Base-by-base conservation (phyloP, 805 yeast species). In the Yamadazyma akitaensis region DNA sequence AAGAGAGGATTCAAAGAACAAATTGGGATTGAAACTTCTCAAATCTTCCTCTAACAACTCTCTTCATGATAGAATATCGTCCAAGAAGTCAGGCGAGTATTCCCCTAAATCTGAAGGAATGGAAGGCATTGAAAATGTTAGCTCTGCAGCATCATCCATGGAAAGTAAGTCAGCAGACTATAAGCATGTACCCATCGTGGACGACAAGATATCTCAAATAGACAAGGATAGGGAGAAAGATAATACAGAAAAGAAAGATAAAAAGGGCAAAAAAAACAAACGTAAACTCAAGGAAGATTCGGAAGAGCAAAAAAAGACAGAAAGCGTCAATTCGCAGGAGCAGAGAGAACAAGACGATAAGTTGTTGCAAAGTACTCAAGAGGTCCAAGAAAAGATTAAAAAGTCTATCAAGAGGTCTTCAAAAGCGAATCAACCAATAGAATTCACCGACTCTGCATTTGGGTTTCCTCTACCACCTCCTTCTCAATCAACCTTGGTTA, bases 391-490 rank as follows among this genome's bases (percentile, higher is more conserved):
- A 49, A 68, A 70, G 53, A 59, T 72, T 50, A 70, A 68, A 42
- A 68, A 67, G 51, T 65, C 73, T 2, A 72, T 72, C 52, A 65
- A 59, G 50, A 57, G 76, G 38, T 61, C 71, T 2, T 70, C 76
- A 4, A 60, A 56, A 40, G 73, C 77, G 13, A 72, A 72, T 49
- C 76, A 72, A 53, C 77, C 77, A 0, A 70, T 72, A 26, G 73
- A 70, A 49, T 72, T 72, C 53, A 70, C 88, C 2, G 95, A 86
- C 54, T 84, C 92, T 24, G 92, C 95, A 2, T 86, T 87, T 67
- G 96, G 96, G 3, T 87, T 87, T 65, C 95, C 96, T 6, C 67
- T 87, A 45, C 96, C 96, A 1, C 89, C 90, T 32, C 78, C 88
- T 14, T 83, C 92, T 0, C 77, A 76, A 25, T 84, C 92, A 1